Base-by-base conservation (phyloP, 2,329 filamentous ascomycete genomes). In the Penicillium brasilianum region DNA sequence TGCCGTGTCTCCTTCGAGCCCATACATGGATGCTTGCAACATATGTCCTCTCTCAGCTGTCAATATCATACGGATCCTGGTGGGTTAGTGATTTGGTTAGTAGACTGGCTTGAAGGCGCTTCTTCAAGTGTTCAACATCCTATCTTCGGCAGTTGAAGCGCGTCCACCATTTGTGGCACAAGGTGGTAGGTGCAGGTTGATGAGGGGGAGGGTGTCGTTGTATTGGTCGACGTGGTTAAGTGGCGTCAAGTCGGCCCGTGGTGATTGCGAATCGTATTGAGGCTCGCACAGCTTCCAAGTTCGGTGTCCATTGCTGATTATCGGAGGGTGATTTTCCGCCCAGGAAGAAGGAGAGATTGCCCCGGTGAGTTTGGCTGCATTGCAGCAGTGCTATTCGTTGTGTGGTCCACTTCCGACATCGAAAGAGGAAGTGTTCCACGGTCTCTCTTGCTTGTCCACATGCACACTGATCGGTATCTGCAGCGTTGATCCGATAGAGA, bases 121-220 rank as follows among this genome's bases (percentile, higher is more conserved):
- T 74, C 71, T 72, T 55, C 61, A 75, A 74, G 70, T 74, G 65
- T 74, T 74, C 65, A 73, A 71, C 65, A 70, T 75, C 70, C 71
- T 73, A 74, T 73, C 57, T 52, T 74, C 70, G 60, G 69, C 68
- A 73, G 69, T 69, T 74, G 69, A 75, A 74, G 72, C 69, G 66
- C 69, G 68, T 69, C 71, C 67, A 72, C 69, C 61, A 44, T 70
- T 13, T 64, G 43, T 66, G 55, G 58, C 67, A 74, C 64, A 53
- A 71, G 71, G 63, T 70, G 58, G 60, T 66, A 57, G 61, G 64
- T 67, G 57, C 57, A 44, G 57, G 63, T 64, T 64, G 44, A 64
- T 22, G 58, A 30, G 16, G 37, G 37, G 37, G 37, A 39, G 37
- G 37, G 16, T 39, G 37, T 39, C 16, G 2, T 39, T 18, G 37